Evolutionary conservation across 2,329 filamentous ascomycete genomes (phyloP).

Genomic region (Pestalotiopsis sp.): DNA sequence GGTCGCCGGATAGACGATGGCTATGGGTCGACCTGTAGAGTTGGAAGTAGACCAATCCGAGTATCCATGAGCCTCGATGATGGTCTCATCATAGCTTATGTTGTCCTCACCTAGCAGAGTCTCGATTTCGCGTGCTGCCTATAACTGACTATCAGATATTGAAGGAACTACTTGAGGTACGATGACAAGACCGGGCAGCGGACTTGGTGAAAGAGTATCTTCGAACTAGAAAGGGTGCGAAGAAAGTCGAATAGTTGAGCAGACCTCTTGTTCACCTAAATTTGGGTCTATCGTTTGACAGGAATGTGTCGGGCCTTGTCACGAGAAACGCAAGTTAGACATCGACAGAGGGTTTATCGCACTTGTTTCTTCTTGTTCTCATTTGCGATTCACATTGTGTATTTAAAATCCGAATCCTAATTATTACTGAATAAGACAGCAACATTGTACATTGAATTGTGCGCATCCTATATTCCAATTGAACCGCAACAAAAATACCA

Average conservation of each 20-base stretch:
- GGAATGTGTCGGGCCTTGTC: not conserved
- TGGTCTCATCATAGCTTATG: constrained; percentile 64
- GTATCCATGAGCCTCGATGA: constrained; percentile 63
- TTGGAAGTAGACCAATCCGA: constrained; percentile 74
- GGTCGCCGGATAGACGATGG: constrained; percentile 62
- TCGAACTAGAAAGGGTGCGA: not conserved
- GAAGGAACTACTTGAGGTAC: not conserved
- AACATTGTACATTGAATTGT: too few species aligned
- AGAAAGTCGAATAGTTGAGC: not conserved
- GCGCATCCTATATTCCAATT: too few species aligned
- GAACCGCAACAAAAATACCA: too few species aligned
- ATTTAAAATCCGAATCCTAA: not conserved
- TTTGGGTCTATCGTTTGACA: not conserved
- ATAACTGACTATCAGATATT: not conserved
- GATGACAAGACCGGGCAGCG: not conserved
- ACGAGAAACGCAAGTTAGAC: not conserved
- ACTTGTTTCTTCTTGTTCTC: not conserved
- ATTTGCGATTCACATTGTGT: not conserved
- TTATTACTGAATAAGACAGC: too few species aligned
- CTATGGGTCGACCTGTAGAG: constrained; percentile 60
- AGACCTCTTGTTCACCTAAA: not conserved
- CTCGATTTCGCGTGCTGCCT: constrained; percentile 58
- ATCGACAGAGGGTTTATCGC: not conserved
- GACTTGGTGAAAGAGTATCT: not conserved
- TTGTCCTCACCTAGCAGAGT: constrained; percentile 54